Evolutionary conservation across 1,139 yeast genomes (phyloP).

Genomic region (Blastobotrys illinoisensis): DNA sequence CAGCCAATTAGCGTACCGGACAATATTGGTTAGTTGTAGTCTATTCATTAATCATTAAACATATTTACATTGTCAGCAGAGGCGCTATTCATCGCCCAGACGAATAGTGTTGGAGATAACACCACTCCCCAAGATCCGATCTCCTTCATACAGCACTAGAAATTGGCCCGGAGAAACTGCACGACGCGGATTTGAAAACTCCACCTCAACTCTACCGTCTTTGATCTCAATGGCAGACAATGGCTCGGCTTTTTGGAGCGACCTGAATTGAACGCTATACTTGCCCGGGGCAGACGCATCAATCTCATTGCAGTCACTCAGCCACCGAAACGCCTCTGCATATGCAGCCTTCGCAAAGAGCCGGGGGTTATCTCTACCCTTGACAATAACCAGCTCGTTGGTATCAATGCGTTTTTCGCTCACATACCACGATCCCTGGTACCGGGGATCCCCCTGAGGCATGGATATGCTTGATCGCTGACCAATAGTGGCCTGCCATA

Average conservation of each 20-base stretch:
- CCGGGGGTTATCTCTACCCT: conserved; percentile 59
- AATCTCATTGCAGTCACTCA: conserved; percentile 29
- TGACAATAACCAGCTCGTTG: conserved; percentile 75
- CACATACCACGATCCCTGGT: conserved; percentile 82
- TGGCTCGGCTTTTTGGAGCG: conserved; percentile 54
- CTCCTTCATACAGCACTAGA: conserved; percentile 63
- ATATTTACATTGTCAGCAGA: neutral
- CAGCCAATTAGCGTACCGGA: no score
- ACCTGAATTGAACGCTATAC: conserved; percentile 57
- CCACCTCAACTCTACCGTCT: conserved; percentile 27
- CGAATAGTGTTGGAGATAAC: conserved; percentile 31
- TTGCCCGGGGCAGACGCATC: conserved; percentile 16
- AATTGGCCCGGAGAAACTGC: conserved; percentile 93
- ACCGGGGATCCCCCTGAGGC: conserved; percentile 80
- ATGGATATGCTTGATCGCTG: conserved; percentile 72
- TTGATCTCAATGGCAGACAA: conserved; percentile 25
- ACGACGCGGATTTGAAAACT: conserved; percentile 43
- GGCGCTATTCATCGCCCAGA: neutral
- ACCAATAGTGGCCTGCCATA: conserved; percentile 94
- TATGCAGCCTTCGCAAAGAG: conserved; percentile 45
- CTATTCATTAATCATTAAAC: no score
- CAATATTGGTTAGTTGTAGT: no score
- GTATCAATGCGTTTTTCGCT: conserved; percentile 56
- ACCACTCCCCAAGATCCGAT: conserved; percentile 77
- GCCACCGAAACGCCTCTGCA: conserved; percentile 50